Evolutionary conservation across 768 basidiomycete genomes (phyloP).

Genomic region (Neoboletus subvelutipes): DNA sequence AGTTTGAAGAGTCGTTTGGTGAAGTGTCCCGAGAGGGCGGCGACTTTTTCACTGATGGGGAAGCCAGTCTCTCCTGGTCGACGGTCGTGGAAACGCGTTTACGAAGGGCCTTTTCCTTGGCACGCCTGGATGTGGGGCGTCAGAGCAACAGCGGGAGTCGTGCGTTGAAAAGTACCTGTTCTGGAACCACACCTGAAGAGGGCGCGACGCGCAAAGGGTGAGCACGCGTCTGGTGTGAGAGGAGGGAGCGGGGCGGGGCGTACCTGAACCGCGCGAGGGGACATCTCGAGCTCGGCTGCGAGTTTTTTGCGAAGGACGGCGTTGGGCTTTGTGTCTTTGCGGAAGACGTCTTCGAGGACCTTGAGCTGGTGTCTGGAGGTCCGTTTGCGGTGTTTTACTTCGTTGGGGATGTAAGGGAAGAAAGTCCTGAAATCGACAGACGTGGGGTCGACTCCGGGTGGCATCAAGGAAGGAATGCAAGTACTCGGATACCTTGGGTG

Average conservation of each 20-base stretch:
- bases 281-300: conserved; percentile 85
- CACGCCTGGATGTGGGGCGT: conserved; percentile 51
- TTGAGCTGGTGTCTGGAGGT: conserved; percentile 88
- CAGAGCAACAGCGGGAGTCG: conserved; percentile 6
- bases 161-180: conserved; percentile 54
- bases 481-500: conserved; percentile 36
- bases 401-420: conserved; percentile 86
- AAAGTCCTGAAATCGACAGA: conserved; percentile 80
- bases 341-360: conserved; percentile 85
- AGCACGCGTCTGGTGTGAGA: conserved; percentile 23
- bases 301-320: conserved; percentile 75
- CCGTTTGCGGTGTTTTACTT: conserved; percentile 92
- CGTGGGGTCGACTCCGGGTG: conserved; percentile 56
- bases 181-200: conserved; percentile 83
- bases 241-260: conserved; percentile 24
- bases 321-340: conserved; percentile 89
- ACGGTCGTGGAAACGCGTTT: conserved; percentile 39
- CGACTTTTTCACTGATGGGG: conserved; percentile 12
- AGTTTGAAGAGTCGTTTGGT: conserved; percentile 31
- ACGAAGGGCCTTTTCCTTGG: conserved; percentile 77
- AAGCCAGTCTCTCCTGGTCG: conserved; percentile 20
- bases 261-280: conserved; percentile 92
- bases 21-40: conserved; percentile 22
- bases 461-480: conserved; percentile 48
- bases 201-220: conserved; percentile 18